Base-by-base conservation (phyloP, 192 early-diverging fungal species). In the Rhizophagus clarus region DNA sequence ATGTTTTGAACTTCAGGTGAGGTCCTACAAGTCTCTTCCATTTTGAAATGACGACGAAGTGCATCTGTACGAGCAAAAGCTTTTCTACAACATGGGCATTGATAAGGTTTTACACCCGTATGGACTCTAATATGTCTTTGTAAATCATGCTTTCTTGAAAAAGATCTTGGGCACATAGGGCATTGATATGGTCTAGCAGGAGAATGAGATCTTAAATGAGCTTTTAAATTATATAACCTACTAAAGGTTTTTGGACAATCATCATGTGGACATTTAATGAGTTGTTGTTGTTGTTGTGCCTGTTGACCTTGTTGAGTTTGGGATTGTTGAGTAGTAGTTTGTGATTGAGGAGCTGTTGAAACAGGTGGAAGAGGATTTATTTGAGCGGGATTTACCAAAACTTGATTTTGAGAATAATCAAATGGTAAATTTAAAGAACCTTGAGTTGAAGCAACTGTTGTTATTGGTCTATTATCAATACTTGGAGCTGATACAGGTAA, bases 1-100 rank as follows among this genome's bases (percentile, higher is more conserved):
- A 79, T 79, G 24, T 79, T 79, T 79, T 79, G 77, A 68, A 79
- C 77, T 26, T 68, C 77, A 2, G 64, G 47, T n/a, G 66, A 70
- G 7, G 56, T 68, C 37, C 86, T 69, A 81, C 90, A 92, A 8
- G 76, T 71, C 42, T 88, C 89, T 82, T 92, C 89, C 40, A 88
- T 81, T 31, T 85, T 83, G 40, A 90, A 86, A 72, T 95, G 94
- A 15, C 94, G 84, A 76, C 90, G 87, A 28, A 94, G 82, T 15
- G 94, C 94, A 86, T 96, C 94, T 11, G 92, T 93, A 24, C 94
- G 86, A 6, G 91, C 89, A 89, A 95, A 96, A 3, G 89, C 87
- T 45, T 90, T 87, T 51, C 87, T 77, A 82, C 95, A 96, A 26
- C 83, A 83, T 26, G 85, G 77, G 81, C 95, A 96, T 9, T 83